phyloP scores from a whole-genome alignment of 202 grass and related monocot species.

The Tripidium arundinaceum region DNA sequence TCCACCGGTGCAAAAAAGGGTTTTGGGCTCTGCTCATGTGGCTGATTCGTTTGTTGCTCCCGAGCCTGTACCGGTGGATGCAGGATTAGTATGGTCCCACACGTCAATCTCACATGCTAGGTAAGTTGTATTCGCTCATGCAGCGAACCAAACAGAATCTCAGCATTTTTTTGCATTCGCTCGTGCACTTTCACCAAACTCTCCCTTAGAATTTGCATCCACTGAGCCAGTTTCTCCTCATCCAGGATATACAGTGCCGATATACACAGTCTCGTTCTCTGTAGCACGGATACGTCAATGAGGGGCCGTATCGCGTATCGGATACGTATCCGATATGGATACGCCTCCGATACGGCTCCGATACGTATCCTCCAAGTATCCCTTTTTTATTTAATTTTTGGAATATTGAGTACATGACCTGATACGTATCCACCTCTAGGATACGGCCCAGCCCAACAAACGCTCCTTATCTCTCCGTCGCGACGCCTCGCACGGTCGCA shows the following conservation, averaged over 20 bases:
- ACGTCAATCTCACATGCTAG: not conserved
- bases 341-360: too few relatives aligned
- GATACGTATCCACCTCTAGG: too few relatives aligned
- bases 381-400: too few relatives aligned
- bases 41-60: not conserved
- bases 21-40: not conserved
- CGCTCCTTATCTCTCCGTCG: too few relatives aligned
- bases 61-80: not conserved
- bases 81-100: not conserved
- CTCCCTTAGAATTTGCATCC: not conserved
- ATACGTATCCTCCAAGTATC: too few relatives aligned
- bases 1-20: not conserved
- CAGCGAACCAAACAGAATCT: not conserved
- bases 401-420: too few relatives aligned
- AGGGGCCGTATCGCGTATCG: too few relatives aligned
- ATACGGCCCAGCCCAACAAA: too few relatives aligned
- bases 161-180: not conserved
- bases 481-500: too few relatives aligned
- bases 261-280: not conserved
- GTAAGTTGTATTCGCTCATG: not conserved
- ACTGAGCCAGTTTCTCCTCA: not conserved
- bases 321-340: too few relatives aligned
- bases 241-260: not conserved
- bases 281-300: too few relatives aligned
- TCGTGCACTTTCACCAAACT: not conserved